A percentile compares a stretch with the other conserved stretches of the same genome.
Evolutionary conservation across 176 grass and related monocot species (phyloP).

Genomic region (Ensete ventricosum): DNA sequence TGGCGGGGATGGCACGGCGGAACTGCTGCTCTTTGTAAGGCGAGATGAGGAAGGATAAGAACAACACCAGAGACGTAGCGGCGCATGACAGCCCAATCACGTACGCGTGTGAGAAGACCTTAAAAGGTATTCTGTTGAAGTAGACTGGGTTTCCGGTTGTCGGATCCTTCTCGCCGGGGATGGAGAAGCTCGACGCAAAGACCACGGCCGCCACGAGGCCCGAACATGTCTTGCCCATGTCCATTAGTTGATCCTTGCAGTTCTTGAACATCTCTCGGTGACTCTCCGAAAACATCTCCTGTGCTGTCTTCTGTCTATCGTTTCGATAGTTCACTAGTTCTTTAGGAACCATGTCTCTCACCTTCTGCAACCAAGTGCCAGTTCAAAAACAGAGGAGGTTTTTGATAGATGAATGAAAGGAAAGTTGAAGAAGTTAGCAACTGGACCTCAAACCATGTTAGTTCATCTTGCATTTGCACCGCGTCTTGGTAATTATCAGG

Average conservation of each 20-base stretch:
- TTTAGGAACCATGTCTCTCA: constrained; percentile 15
- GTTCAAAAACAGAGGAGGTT: no score
- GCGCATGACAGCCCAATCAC: constrained; percentile 25
- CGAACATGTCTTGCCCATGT: constrained; percentile 27
- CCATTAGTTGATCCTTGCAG: constrained; percentile 5
- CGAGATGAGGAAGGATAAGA: constrained; percentile 27
- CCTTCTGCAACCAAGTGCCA: constrained; percentile 7
- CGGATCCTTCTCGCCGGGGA: constrained; percentile 26
- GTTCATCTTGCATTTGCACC: constrained; percentile 24
- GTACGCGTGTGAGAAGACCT: constrained; percentile 28
- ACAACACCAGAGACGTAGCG: constrained; percentile 17
- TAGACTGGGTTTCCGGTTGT: constrained; percentile 7
- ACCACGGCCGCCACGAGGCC: constrained; percentile 31
- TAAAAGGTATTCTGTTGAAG: constrained; percentile 15
- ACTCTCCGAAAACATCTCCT: constrained; percentile 24
- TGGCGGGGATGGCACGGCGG: constrained; percentile 7
- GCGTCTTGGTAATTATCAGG: neutral
- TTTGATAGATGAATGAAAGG: no score
- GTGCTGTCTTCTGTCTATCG: constrained; percentile 5
- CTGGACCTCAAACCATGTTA: constrained; percentile 23
- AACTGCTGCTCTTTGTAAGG: constrained; percentile 29
- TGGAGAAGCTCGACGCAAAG: constrained; percentile 35
- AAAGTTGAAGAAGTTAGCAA: no score
- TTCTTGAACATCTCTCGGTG: constrained; percentile 1
- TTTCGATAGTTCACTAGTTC: constrained; percentile 13